Percentiles rank a stretch among this genome's conserved stretches.
Conservation (phyloP, 345 rosid genomes). For the Combretum micranthum region DNA sequence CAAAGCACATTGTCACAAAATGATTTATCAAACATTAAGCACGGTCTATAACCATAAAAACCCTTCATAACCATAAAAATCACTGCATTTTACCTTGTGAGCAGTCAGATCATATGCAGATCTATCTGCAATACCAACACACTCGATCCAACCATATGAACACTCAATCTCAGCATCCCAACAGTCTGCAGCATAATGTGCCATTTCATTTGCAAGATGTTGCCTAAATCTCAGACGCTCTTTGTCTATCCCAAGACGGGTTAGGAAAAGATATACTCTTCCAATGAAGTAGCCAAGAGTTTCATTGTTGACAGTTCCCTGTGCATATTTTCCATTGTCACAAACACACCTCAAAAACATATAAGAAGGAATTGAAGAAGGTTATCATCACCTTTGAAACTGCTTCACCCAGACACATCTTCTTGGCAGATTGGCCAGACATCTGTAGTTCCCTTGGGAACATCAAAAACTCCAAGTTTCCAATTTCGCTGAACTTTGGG, state of each 20-base stretch:
- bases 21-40: background rate
- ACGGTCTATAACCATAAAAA: background rate
- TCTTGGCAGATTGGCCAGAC: slow-evolving; percentile 77
- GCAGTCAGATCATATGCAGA: slow-evolving; percentile 87
- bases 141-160: slow-evolving; percentile 95
- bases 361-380: background rate
- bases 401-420: slow-evolving; percentile 56
- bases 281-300: slow-evolving; percentile 97
- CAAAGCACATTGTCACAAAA: background rate
- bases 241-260: slow-evolving; percentile 72
- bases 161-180: slow-evolving; percentile 99
- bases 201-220: slow-evolving; percentile 98
- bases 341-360: background rate
- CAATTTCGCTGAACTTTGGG: slow-evolving; percentile 67
- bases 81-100: slow-evolving; percentile 50
- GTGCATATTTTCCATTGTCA: slow-evolving; percentile 9
- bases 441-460: slow-evolving; percentile 84
- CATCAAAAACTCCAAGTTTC: slow-evolving; percentile 69
- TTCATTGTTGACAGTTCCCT: slow-evolving; percentile 92
- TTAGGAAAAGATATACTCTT: slow-evolving; percentile 82
- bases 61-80: background rate
- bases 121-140: slow-evolving; percentile 98
- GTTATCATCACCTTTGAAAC: slow-evolving; percentile 55
- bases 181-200: slow-evolving; percentile 97
- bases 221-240: slow-evolving; percentile 80